Conservation (phyloP, 306 rosid genomes). For the Acacia melanoxylon region DNA sequence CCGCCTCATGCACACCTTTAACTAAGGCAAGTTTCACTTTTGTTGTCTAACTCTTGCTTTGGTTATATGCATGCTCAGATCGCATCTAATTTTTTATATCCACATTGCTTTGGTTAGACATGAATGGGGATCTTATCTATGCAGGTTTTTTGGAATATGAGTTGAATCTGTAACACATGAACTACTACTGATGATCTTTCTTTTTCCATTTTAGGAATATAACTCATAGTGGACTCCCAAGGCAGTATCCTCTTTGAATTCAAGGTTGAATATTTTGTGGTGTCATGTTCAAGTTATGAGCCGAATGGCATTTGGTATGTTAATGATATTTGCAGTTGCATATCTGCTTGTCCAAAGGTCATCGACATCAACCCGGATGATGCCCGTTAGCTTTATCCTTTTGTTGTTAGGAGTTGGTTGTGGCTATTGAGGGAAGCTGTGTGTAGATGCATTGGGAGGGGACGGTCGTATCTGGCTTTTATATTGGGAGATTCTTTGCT, state of each 20-base stretch:
- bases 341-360: slow-evolving; percentile 63
- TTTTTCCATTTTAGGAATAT: slow-evolving; percentile 50
- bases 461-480: slow-evolving; percentile 72
- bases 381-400: slow-evolving; percentile 73
- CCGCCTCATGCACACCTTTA: slow-evolving; percentile 66
- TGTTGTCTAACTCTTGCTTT: neutral
- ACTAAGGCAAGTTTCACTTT: slow-evolving; percentile 52
- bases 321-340: slow-evolving; percentile 58
- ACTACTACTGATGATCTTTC: neutral
- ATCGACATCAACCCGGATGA: slow-evolving; percentile 46
- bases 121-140: neutral
- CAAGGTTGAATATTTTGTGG: slow-evolving; percentile 40
- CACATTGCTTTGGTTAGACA: no score
- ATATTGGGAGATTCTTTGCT: slow-evolving; percentile 69
- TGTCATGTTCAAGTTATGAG: slow-evolving; percentile 66
- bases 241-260: slow-evolving; percentile 50
- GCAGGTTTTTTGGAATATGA: neutral
- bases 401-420: slow-evolving; percentile 71
- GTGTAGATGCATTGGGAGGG: slow-evolving; percentile 85
- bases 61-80: neutral
- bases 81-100: neutral
- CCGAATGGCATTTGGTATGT: slow-evolving; percentile 62
- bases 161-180: neutral
- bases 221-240: slow-evolving; percentile 74
- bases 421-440: slow-evolving; percentile 76